Conservation (phyloP, 1,284 basidiomycete genomes). For the Ustilago hordei region DNA sequence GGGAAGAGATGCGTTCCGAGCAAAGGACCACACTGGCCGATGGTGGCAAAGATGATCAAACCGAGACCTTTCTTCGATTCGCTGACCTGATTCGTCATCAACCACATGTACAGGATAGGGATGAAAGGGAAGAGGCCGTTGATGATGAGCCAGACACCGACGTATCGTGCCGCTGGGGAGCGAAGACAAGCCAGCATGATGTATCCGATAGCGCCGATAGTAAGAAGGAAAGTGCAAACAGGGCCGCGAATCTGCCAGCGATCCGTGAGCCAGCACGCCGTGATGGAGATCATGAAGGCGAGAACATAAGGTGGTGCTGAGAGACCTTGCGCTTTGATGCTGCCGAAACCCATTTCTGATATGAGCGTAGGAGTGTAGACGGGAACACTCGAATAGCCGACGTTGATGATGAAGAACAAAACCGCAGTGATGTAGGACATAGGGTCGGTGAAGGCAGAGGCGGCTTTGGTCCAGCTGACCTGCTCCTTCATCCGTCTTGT, state of each 20-base stretch:
- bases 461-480: conserved; percentile 38
- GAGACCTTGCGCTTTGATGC: conserved; percentile 53
- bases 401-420: conserved; percentile 64
- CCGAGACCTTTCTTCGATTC: conserved; percentile 58
- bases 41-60: conserved; percentile 57
- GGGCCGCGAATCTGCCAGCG: conserved; percentile 51
- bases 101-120: conserved; percentile 62
- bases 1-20: conserved; percentile 62
- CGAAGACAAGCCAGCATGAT: conserved; percentile 55
- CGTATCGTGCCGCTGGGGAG: conserved; percentile 43
- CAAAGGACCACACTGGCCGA: conserved; percentile 62
- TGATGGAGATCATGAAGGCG: conserved; percentile 53
- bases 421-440: conserved; percentile 54
- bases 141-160: conserved; percentile 55
- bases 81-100: conserved; percentile 50
- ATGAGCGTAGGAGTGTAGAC: conserved; percentile 66
- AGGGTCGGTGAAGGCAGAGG: conserved; percentile 52
- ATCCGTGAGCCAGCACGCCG: conserved; percentile 44
- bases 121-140: conserved; percentile 61
- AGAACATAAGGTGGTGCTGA: conserved; percentile 61
- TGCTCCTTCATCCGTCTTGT: conserved; percentile 7
- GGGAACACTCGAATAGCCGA: conserved; percentile 60
- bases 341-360: conserved; percentile 60
- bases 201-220: conserved; percentile 59
- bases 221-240: conserved; percentile 51